Evolutionary conservation across 2,329 filamentous ascomycete species (phyloP), one percentile per base, ranked within the genome.

Genomic region (Juglanconis oblonga): DNA sequence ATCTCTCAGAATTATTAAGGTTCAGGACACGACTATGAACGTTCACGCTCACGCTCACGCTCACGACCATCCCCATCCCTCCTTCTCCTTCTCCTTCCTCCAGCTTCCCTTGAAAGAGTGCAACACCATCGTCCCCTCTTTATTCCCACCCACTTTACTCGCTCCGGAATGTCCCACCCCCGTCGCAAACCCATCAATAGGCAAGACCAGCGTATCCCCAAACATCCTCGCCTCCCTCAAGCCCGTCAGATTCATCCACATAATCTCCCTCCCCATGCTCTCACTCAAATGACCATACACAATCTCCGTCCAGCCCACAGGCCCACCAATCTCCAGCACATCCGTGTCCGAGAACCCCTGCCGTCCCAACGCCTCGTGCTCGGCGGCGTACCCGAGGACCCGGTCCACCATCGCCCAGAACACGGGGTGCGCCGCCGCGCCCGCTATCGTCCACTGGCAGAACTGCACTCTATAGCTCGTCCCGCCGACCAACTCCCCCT

Each of bases 361-460:
- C 40, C 13, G 5, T 1, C 31, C 10, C 36, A 32, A 10, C 24
- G 40, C 29, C 52, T 3, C 36, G 35, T 29, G 35, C 11, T 9
- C 52, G 8, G 31, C 52, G 14, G 44, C 32, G 45, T 5, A 17
- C 2, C 38, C 35, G 13, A 74, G 56, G 11, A 70, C 68, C 10
- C 64, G 66, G 38, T 66, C 65, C 3, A 68, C 59, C 69, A 73
- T 72, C 14, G 61, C 65, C 61, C 53, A 59, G 55, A 74, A 67
- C 1, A 72, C 53, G 2, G 73, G 68, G 47, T 74, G 72, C 2
- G 69, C 67, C 2, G 71, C 66, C 1, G 67, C 68, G n/a, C 68
- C 68, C 8, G 70, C 70, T 38, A 74, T 68, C 13, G 72, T 72
- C 72, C 72, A 74, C 59, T 73, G 71, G 60, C 71, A 72, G 54